Percentiles rank a stretch among this genome's conserved stretches.
phyloP scores from a whole-genome alignment of 23 red algal genomes.

The Gracilariopsis chorda region DNA sequence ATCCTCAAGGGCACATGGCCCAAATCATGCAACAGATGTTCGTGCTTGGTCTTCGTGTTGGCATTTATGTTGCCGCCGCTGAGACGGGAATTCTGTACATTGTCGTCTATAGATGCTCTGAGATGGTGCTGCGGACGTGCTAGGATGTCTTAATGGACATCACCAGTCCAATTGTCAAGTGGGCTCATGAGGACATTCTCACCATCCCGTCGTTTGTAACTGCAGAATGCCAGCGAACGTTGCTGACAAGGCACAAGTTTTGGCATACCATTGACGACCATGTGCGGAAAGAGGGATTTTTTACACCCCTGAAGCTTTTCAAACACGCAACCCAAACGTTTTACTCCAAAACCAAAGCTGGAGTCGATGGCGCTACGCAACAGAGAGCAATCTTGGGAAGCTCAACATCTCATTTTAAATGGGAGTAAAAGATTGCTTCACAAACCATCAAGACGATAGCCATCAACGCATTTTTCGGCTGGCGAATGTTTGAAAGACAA shows the following conservation, averaged over 20 bases:
- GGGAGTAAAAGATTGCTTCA: slow-evolving; percentile 3
- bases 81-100: neutral
- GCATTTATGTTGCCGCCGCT: slow-evolving; percentile 6
- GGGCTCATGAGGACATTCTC: neutral
- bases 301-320: slow-evolving; percentile 14
- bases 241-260: neutral
- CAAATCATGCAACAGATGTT: neutral
- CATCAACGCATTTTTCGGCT: neutral
- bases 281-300: neutral
- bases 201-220: neutral
- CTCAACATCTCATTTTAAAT: slow-evolving; percentile 12
- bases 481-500: neutral
- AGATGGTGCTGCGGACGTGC: neutral
- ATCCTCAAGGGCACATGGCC: neutral
- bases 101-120: neutral
- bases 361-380: slow-evolving; percentile 25
- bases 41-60: neutral
- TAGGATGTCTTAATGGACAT: neutral
- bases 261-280: neutral
- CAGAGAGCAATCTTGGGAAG: neutral
- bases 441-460: neutral
- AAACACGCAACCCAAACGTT: slow-evolving; percentile 19
- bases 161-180: neutral
- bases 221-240: neutral
- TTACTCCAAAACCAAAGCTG: slow-evolving; percentile 32